These are phyloP conservation scores for Ceratocystis colombiana DNA, from an alignment of 2,329 filamentous ascomycete species.

Conservation along the genomic window DNA sequence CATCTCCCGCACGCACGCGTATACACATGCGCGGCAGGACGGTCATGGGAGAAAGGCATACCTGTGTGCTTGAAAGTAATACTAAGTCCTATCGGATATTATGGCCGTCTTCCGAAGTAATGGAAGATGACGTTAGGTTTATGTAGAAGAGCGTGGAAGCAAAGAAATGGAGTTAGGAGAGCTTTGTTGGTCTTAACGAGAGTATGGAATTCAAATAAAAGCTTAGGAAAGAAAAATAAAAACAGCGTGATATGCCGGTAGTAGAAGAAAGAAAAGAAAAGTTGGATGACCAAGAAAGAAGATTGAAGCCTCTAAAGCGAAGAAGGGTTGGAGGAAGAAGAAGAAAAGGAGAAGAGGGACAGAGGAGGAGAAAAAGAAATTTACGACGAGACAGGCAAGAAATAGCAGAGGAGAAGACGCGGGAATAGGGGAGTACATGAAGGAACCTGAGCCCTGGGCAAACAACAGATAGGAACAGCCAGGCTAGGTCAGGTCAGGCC, in stretches of 20 bases:
- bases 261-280: conserved; percentile 29
- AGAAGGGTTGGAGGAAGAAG: conserved; percentile 22
- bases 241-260: conserved; percentile 28
- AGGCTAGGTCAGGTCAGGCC: not conserved
- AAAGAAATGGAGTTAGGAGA: conserved; percentile 22
- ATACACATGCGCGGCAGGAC: not conserved
- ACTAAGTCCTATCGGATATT: conserved; percentile 24
- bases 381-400: conserved; percentile 26
- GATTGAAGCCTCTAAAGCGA: conserved; percentile 26
- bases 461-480: not conserved
- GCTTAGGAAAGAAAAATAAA: conserved; percentile 28
- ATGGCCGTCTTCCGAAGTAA: conserved; percentile 24
- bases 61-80: conserved; percentile 19
- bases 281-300: conserved; percentile 27
- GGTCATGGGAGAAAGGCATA: not conserved
- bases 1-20: too few relatives aligned
- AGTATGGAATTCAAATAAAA: conserved; percentile 29
- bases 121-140: conserved; percentile 21
- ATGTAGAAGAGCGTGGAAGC: conserved; percentile 25
- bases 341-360: conserved; percentile 27
- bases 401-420: conserved; percentile 12
- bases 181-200: conserved; percentile 29
- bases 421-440: conserved; percentile 26
- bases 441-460: conserved; percentile 23
- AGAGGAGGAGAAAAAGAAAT: conserved; percentile 29